Evolutionary conservation across 176 grass and related monocot genomes (phyloP), one percentile per base, ranked within the genome.

Genomic region (Hyparrhenia diplandra): DNA sequence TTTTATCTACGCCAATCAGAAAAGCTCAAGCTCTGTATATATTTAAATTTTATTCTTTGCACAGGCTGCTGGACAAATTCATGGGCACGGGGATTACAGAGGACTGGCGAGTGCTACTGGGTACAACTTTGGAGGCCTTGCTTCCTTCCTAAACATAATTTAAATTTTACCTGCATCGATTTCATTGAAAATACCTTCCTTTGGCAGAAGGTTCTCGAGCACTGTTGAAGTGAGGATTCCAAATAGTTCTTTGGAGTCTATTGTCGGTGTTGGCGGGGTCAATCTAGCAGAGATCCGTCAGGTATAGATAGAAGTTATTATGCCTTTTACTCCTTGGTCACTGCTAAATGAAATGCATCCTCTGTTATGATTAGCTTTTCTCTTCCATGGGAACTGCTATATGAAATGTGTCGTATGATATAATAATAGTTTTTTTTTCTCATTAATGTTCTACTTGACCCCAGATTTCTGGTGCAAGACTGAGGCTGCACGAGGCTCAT

Each of bases 221-320:
- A 84, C 88, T 79, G 37, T 89, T 3, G 31, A 32, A 32, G 31
- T 91, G 23, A 89, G 85, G 79, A 85, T 93, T 88, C 88, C 90
- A 80, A 93, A 75, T 80, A 64, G 73, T 86, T 78, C 79, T 71
- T 54, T 89, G 55, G 81, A 89, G 71, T 93, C 86, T 58, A 71
- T 92, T 47, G 43, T 78, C 54, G 92, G 96, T 85, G 81, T 58
- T 74, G 92, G 88, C 63, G 90, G 86, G 54, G 72, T 47, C 82
- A 93, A 89, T 84, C 80, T 98, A 79, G 81, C 82, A 46, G 87
- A 95, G 88, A 91, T 91, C 43, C 80, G 86, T 65, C 90, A 95
- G 92, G 90, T 95, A 90, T 78, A 84, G 29, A 72, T 74, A 84
- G 29, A 71, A 63, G 67, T 60, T 85, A 59, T 59, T 59, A 64